These are phyloP conservation scores for Moricandia arvensis DNA, from an alignment of 345 rosid species.

Conservation along the genomic window DNA sequence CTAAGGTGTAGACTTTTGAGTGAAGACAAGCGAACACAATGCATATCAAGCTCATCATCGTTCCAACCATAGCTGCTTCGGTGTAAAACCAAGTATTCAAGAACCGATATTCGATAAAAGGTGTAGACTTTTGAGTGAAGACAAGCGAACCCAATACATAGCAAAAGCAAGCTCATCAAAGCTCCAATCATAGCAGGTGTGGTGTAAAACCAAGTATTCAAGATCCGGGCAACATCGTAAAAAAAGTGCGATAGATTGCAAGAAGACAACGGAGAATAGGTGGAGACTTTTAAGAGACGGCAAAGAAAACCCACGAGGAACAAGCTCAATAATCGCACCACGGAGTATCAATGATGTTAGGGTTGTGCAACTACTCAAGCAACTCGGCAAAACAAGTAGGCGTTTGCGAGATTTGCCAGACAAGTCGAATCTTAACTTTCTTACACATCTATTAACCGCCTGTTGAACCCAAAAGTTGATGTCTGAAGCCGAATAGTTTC, in stretches of 20 bases:
- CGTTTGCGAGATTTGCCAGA: neutral
- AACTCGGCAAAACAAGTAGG: neutral
- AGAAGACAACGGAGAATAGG: neutral
- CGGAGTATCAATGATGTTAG: neutral
- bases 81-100: too few species aligned
- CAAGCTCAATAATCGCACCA: neutral
- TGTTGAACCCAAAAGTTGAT: neutral
- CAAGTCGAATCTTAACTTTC: neutral
- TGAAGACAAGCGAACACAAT: too few species aligned
- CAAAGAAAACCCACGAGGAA: neutral
- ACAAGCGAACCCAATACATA: neutral
- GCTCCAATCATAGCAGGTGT: neutral
- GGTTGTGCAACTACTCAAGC: conserved; percentile 19
- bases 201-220: neutral
- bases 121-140: conserved; percentile 7
- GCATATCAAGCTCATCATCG: too few species aligned
- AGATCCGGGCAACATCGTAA: neutral
- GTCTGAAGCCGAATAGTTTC: neutral
- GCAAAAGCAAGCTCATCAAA: too few species aligned
- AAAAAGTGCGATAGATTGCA: neutral
- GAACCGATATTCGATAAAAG: neutral
- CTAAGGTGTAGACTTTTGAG: too few species aligned
- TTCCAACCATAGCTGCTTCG: too few species aligned
- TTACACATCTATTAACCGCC: neutral
- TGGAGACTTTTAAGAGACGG: conserved; percentile 3